phyloP scores from a whole-genome alignment of 495 filamentous ascomycete genomes.

The Cercophora newfieldiana region DNA sequence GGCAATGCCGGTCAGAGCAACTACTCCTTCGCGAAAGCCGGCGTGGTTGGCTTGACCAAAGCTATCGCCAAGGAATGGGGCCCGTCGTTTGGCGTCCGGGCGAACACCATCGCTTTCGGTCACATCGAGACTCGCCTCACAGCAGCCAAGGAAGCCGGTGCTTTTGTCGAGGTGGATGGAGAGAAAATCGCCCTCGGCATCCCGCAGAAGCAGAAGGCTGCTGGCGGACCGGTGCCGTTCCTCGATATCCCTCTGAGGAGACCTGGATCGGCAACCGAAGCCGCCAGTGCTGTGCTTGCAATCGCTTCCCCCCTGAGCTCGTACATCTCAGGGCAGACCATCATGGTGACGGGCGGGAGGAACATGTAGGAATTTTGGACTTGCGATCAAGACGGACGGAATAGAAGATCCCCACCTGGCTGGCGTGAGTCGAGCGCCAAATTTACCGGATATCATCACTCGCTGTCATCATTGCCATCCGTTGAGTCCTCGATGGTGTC shows the following conservation, averaged over 20 bases:
- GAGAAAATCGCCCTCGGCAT: slow-evolving; percentile 78
- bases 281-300: slow-evolving; percentile 74
- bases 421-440: no score
- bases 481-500: no score
- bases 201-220: slow-evolving; percentile 48
- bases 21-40: slow-evolving; percentile 81
- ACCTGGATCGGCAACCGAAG: slow-evolving; percentile 75
- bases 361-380: slow-evolving; percentile 82
- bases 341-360: slow-evolving; percentile 78
- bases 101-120: slow-evolving; percentile 83
- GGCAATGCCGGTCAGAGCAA: slow-evolving; percentile 86
- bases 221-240: slow-evolving; percentile 41
- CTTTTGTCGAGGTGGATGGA: slow-evolving; percentile 74
- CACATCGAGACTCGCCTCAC: slow-evolving; percentile 77
- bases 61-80: slow-evolving; percentile 94
- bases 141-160: slow-evolving; percentile 75
- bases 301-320: slow-evolving; percentile 76
- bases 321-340: slow-evolving; percentile 82
- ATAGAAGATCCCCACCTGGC: no score
- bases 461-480: no score
- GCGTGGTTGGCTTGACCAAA: slow-evolving; percentile 75
- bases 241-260: slow-evolving; percentile 74
- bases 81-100: slow-evolving; percentile 75
- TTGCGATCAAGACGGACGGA: no score
- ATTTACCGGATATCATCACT: slow-evolving; percentile 2